These are phyloP conservation scores for Hypoxylon intermedium DNA, from an alignment of 495 filamentous ascomycete species.

Conservation along the genomic window DNA sequence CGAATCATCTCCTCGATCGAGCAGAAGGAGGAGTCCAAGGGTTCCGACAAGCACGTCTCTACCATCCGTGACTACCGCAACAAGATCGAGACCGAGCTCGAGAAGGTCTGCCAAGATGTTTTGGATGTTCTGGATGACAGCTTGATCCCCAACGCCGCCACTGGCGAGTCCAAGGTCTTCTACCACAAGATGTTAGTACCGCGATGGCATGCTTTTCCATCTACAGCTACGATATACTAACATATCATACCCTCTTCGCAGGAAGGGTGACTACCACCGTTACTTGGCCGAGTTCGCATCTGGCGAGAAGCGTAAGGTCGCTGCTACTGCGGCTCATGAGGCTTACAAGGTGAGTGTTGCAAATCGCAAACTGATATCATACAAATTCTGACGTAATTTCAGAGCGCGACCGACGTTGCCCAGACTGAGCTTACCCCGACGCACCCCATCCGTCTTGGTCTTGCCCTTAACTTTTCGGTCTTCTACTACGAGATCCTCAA, in stretches of 20 bases:
- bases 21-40: conserved; percentile 99
- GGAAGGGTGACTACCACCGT: conserved; percentile 99
- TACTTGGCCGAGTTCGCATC: conserved; percentile 99
- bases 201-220: conserved; percentile 7
- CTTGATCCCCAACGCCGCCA: conserved; percentile 96
- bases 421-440: conserved; percentile 97
- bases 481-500: conserved; percentile 99
- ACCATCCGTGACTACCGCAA: conserved; percentile 98
- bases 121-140: conserved; percentile 93
- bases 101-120: conserved; percentile 98
- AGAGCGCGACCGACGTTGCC: conserved; percentile 98
- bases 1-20: conserved; percentile 99
- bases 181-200: conserved; percentile 98
- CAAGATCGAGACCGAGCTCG: conserved; percentile 98
- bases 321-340: conserved; percentile 95
- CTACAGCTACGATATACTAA: conserved; percentile 24
- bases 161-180: conserved; percentile 99
- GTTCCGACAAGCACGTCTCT: conserved; percentile 92
- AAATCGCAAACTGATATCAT: conserved; percentile 2
- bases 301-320: conserved; percentile 97
- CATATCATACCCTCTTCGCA: conserved; percentile 47
- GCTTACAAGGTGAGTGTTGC: conserved; percentile 85
- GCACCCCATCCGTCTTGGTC: conserved; percentile 97
- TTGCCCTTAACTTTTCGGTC: conserved; percentile 99
- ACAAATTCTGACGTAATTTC: conserved; percentile 24